Percentiles rank a stretch among this genome's conserved stretches.
Conservation (phyloP, 345 rosid species). For the Populus nigra region DNA sequence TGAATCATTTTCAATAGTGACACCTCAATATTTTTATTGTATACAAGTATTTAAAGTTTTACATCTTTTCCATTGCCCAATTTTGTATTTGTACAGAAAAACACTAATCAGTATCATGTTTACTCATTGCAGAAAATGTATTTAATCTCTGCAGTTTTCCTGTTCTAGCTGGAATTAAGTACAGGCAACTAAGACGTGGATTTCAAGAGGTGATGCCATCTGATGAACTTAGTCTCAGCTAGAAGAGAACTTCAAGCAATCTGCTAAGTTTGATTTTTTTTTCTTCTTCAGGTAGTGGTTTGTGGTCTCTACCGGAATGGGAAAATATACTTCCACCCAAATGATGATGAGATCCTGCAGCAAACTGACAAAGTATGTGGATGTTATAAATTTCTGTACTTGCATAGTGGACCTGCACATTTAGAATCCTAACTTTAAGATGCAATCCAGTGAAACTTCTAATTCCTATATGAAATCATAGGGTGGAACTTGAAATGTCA, state of each 20-base stretch:
- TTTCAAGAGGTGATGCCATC: slow-evolving; percentile 61
- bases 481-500: neutral
- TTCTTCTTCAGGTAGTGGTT: slow-evolving; percentile 71
- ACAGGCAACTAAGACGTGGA: slow-evolving; percentile 65
- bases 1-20: neutral
- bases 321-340: slow-evolving; percentile 77
- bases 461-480: neutral
- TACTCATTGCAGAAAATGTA: slow-evolving; percentile 75
- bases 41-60: neutral
- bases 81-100: slow-evolving; percentile 6
- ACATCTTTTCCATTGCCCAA: neutral
- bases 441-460: neutral
- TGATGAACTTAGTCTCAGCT: slow-evolving; percentile 8
- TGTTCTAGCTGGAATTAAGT: slow-evolving; percentile 57
- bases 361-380: slow-evolving; percentile 65
- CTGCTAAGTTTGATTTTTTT: slow-evolving; percentile 7
- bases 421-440: neutral
- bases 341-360: slow-evolving; percentile 68
- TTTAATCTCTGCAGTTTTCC: slow-evolving; percentile 87
- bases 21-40: too few relatives aligned
- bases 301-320: slow-evolving; percentile 82
- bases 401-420: neutral
- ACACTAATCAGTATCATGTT: slow-evolving; percentile 30
- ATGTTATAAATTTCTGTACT: slow-evolving; percentile 11
- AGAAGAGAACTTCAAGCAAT: slow-evolving; percentile 4